Conservation (phyloP, 257 asterid species). For the Misopates orontium region DNA sequence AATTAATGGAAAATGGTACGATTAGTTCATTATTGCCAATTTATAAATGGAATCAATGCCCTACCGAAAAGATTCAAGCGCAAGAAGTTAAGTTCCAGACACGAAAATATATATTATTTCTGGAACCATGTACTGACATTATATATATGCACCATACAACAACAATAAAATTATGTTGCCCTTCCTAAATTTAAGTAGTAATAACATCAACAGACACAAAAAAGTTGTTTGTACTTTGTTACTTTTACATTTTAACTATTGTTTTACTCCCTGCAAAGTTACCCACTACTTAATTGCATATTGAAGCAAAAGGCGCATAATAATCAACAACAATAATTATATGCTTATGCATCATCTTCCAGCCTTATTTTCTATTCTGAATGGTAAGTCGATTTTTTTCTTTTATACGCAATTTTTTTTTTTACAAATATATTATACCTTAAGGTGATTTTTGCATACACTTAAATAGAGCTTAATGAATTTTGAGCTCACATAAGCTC, state of each 20-base stretch:
- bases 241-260: not conserved
- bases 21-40: conserved; percentile 6
- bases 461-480: too few species aligned
- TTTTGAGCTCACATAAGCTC: too few species aligned
- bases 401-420: too few species aligned
- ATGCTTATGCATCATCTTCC: too few species aligned
- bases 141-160: not conserved
- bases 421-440: too few species aligned
- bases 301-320: not conserved
- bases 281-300: not conserved
- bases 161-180: not conserved
- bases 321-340: too few species aligned
- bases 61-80: conserved; percentile 6
- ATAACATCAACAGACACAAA: not conserved
- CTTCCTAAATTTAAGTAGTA: not conserved
- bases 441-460: too few species aligned
- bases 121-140: not conserved
- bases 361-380: too few species aligned
- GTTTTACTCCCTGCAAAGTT: not conserved
- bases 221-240: not conserved
- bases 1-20: not conserved
- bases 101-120: not conserved
- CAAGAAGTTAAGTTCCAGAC: conserved; percentile 1
- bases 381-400: too few species aligned
- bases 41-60: conserved; percentile 21